Percentiles rank a stretch among this genome's conserved stretches.
Conservation (phyloP, 192 early-diverging fungal species). For the Funneliformis mosseae region DNA sequence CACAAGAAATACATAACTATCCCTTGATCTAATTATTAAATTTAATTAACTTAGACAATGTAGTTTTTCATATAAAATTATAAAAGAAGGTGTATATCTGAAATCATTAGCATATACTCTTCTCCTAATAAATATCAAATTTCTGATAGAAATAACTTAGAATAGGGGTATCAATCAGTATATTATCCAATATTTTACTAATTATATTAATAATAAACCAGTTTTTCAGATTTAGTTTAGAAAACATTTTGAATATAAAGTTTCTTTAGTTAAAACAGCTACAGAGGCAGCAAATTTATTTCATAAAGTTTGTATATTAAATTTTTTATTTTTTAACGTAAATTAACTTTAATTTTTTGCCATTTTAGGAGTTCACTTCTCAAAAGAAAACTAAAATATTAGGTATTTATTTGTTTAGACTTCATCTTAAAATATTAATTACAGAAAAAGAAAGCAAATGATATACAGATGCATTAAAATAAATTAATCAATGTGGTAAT, state of each 20-base stretch:
- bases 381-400: no score
- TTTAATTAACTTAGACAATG: background rate
- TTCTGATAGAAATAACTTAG: background rate
- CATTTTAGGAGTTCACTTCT: no score
- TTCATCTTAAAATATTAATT: no score
- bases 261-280: background rate
- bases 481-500: no score
- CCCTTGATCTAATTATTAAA: background rate
- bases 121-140: background rate
- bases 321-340: no score
- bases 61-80: background rate
- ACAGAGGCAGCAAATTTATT: conserved; percentile 7
- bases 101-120: background rate
- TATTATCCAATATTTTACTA: background rate
- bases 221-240: background rate
- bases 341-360: no score
- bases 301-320: background rate
- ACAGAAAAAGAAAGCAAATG: no score
- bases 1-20: background rate
- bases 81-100: background rate
- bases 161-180: background rate
- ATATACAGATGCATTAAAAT: no score
- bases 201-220: conserved; percentile 1
- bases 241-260: background rate
- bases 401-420: no score